phyloP scores from a whole-genome alignment of 1,284 basidiomycete species.

The Tilletiopsis washingtonensis region DNA sequence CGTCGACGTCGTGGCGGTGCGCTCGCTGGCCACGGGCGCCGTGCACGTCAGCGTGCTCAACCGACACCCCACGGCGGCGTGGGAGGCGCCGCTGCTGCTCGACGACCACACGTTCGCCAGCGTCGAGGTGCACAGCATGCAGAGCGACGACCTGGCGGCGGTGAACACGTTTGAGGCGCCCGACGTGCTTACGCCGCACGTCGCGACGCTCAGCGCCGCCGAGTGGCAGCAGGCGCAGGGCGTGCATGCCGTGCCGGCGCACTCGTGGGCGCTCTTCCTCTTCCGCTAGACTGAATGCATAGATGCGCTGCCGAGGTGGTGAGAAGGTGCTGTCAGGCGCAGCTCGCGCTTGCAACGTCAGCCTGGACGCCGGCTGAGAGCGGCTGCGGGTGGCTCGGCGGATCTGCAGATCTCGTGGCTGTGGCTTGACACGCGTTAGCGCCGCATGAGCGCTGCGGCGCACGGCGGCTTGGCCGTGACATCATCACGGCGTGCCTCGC shows the following conservation, averaged over 20 bases:
- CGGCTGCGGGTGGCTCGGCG: no score
- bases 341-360: no score
- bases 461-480: no score
- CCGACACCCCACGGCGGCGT: constrained; percentile 43
- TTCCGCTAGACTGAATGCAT: no score
- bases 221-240: constrained; percentile 8
- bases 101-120: constrained; percentile 6
- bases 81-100: constrained; percentile 11
- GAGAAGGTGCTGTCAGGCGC: no score
- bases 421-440: no score
- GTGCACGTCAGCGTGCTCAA: constrained; percentile 55
- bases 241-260: constrained; percentile 9
- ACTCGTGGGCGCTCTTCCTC: constrained; percentile 19
- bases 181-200: constrained; percentile 13
- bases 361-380: no score
- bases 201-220: constrained; percentile 10
- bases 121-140: constrained; percentile 15
- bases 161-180: constrained; percentile 20
- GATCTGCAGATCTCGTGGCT: no score
- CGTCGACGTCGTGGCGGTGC: constrained; percentile 54
- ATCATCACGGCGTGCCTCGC: no score
- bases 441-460: no score
- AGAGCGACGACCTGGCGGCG: constrained; percentile 14
- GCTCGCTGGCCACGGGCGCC: constrained; percentile 46
- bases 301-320: no score